These are phyloP conservation scores for Yamadazyma takamatsuzukensis DNA, from an alignment of 805 yeast species.

Conservation along the genomic window DNA sequence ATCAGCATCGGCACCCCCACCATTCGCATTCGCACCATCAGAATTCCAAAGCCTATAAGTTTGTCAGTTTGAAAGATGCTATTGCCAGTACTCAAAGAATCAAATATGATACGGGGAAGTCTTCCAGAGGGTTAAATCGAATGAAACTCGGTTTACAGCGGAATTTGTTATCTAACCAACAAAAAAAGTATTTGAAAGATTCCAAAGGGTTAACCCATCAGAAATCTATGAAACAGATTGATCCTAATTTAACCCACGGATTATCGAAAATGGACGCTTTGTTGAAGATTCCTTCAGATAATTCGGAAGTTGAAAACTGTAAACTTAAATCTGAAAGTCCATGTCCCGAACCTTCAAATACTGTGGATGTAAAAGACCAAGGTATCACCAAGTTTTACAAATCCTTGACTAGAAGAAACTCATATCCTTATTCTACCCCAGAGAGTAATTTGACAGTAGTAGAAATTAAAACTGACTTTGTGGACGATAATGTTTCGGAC, in stretches of 20 bases:
- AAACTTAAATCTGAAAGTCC: constrained; percentile 2
- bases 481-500: neutral
- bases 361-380: neutral
- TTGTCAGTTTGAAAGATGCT: constrained; percentile 32
- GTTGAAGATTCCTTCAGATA: constrained; percentile 15
- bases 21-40: constrained; percentile 5
- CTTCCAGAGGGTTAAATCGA: constrained; percentile 31
- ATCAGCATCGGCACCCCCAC: constrained; percentile 9
- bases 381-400: constrained; percentile 1
- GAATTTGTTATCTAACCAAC: constrained; percentile 5
- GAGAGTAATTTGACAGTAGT: constrained; percentile 12
- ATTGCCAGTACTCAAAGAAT: constrained; percentile 14
- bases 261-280: constrained; percentile 16
- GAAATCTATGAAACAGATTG: neutral
- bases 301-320: constrained; percentile 1
- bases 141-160: constrained; percentile 27
- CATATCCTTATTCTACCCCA: constrained; percentile 22
- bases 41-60: constrained; percentile 16
- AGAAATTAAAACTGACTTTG: too few species aligned
- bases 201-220: neutral
- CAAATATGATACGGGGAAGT: constrained; percentile 20
- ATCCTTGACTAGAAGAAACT: constrained; percentile 30
- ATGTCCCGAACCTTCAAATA: constrained; percentile 2
- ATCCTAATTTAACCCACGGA: constrained; percentile 5
- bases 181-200: constrained; percentile 2